Evolutionary conservation across 768 basidiomycete species (phyloP), one percentile per base, ranked within the genome.

Genomic region (Lactifluus piperatus): DNA sequence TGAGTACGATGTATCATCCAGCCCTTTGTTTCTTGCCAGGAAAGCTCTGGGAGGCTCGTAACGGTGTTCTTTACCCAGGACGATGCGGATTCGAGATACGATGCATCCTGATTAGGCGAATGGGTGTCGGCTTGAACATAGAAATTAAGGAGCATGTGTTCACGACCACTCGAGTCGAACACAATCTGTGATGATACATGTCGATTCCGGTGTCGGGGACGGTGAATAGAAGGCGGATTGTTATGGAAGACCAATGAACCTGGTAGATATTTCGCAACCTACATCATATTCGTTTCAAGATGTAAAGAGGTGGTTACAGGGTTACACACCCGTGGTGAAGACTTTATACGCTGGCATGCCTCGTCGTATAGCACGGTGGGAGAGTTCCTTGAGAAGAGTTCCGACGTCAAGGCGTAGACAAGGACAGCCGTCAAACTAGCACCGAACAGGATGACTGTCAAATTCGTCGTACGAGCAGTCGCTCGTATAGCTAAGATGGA

Each of bases 341-440:
- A 68, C 58, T 77, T 75, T 56, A 82, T 79, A 53, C 72, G 73
- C 30, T 79, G 72, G 66, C 81, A 82, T 26, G 80, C 77, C 39
- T 80, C 76, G 43, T 80, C 80, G 67, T 91, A 90, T 32, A 93
- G 72, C 27, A 89, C 87, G 4, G 90, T 90, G 5, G 91, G 87
- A 27, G 89, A 91, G 69, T 93, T 93, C 69, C 80, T 83, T n/a
- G 91, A 90, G 70, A 91, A 90, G 7, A 92, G 75, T 67, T 93
- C 91, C 7, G 90, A 85, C 16, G 86, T 85, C 32, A 92, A 77
- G 22, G 87, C 87, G 68, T 91, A 93, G 26, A 83, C 72, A 36
- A 93, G 78, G 39, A 93, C 77, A 7, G 80, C 80, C 30, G 88
- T 88, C 26, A 93, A 74, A 18, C 88, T 86, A 5, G 89, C 91